Evolutionary conservation across 2,329 filamentous ascomycete genomes (phyloP), one percentile per base, ranked within the genome.

Genomic region (Ambrosiella beaveri): DNA sequence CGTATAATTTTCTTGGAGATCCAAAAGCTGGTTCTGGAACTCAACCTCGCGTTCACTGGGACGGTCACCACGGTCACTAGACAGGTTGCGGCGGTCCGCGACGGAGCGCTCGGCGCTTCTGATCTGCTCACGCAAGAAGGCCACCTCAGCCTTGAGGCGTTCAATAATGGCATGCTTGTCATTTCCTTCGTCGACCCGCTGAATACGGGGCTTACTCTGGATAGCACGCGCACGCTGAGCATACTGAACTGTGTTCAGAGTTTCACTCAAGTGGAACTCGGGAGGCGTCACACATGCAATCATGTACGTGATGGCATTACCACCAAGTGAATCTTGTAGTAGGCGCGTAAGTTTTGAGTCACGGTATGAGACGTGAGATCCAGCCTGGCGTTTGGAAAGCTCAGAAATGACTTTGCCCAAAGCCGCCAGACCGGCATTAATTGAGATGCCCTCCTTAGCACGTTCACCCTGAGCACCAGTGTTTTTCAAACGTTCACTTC

Each of bases 271-370:
- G 68, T 98, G 93, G 67, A 98, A 98, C 68, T 96, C 90, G 12
- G 91, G 88, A 0, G 90, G 91, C 0, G 91, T 98, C 37, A 98
- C 90, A 71, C 93, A 98, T 7, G 93, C 93, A 71, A 98, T 93
- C 93, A 98, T 97, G 72, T 97, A 98, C 0, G 93, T 98, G 67
- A 96, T 95, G 40, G 93, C 93, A 68, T 95, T 97, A 3, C 93
- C 93, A 59, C 93, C 93, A 4, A 98, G 77, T 0, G 93, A 98
- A 70, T 98, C 93, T 74, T 98, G 93, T 15, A 98, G 79, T 27
- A 98, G 76, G 61, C 93, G 85, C 9, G 93, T 98, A 64, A 98
- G 81, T 68, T 89, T 90, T n/a, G 93, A 97, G 71, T 98, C 93
- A 63, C 93, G 88, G 69, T 98, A 98, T 1, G 93, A 98, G 59